phyloP scores from a whole-genome alignment of 441 rosid species.

The Gossypium gossypioides region DNA sequence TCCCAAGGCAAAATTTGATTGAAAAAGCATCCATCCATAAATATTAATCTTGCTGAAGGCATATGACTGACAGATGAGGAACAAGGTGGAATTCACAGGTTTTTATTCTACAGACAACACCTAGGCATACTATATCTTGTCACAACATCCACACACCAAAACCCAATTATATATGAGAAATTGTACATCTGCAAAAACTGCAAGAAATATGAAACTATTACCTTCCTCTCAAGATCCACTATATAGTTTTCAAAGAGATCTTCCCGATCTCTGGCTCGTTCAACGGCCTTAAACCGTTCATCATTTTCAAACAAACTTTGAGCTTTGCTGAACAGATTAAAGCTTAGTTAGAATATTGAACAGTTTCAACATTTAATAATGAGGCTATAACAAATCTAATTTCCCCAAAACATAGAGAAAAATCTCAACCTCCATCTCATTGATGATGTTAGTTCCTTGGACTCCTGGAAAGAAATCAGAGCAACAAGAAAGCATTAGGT shows the following conservation, averaged over 20 bases:
- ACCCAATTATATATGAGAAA: background rate
- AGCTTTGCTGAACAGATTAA: slow-evolving; percentile 62
- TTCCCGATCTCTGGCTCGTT: slow-evolving; percentile 74
- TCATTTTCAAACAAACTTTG: slow-evolving; percentile 76
- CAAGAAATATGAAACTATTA: slow-evolving; percentile 17
- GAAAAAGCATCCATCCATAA: background rate
- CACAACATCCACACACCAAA: background rate
- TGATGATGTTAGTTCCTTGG: slow-evolving; percentile 69
- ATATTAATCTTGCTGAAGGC: background rate
- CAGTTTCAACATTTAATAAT: slow-evolving; percentile 15
- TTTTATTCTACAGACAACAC: background rate
- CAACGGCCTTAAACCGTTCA: slow-evolving; percentile 92
- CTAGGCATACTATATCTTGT: background rate
- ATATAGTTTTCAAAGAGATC: slow-evolving; percentile 81
- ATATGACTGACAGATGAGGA: background rate
- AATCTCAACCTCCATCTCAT: slow-evolving; percentile 77
- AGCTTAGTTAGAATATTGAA: slow-evolving; percentile 23
- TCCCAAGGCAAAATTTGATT: background rate
- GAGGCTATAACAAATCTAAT: slow-evolving; percentile 1
- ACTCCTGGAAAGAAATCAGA: slow-evolving; percentile 53
- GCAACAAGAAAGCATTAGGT: slow-evolving; percentile 12
- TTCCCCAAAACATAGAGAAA: slow-evolving; percentile 5
- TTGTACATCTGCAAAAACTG: background rate
- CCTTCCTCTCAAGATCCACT: slow-evolving; percentile 92
- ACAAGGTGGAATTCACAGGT: background rate